Conservation (phyloP, 768 basidiomycete genomes). For the Amanita thiersii region DNA sequence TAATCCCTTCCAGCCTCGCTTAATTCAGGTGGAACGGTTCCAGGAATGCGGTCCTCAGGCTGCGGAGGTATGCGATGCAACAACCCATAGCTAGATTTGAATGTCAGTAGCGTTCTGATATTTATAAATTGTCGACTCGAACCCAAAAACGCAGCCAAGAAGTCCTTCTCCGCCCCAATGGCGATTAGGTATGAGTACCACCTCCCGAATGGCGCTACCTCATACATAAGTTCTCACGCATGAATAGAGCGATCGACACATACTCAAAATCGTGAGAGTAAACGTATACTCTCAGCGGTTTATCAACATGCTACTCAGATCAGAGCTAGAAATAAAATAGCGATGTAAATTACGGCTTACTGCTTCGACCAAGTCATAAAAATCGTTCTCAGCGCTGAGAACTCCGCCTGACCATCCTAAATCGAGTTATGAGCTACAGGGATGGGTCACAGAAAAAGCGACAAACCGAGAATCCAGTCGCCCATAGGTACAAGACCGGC, state of each 20-base stretch:
- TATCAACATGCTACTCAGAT: conserved; percentile 73
- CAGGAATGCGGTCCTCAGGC: conserved; percentile 47
- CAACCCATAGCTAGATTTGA: conserved; percentile 63
- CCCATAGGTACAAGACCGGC: conserved; percentile 93
- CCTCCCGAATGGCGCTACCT: conserved; percentile 79
- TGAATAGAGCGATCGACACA: conserved; percentile 19
- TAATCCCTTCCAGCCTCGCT: conserved; percentile 40
- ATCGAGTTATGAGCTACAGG: conserved; percentile 35
- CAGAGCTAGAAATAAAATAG: background rate
- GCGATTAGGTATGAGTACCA: conserved; percentile 90
- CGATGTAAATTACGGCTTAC: conserved; percentile 34
- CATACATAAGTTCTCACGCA: conserved; percentile 7
- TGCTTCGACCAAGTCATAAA: conserved; percentile 92
- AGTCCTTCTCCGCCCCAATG: conserved; percentile 98
- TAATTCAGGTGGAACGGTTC: conserved; percentile 49
- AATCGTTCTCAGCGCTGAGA: conserved; percentile 86
- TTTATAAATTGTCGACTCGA: conserved; percentile 19
- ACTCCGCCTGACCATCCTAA: conserved; percentile 95
- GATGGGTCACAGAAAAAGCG: background rate
- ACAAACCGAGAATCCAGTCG: conserved; percentile 39
- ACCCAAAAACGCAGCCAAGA: conserved; percentile 95
- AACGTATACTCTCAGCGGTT: conserved; percentile 89
- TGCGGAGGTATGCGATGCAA: conserved; percentile 89
- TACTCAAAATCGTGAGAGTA: conserved; percentile 97
- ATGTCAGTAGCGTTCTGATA: conserved; percentile 5